Conservation (phyloP, 2,329 filamentous ascomycete genomes). For the Microdochium bolleyi region DNA sequence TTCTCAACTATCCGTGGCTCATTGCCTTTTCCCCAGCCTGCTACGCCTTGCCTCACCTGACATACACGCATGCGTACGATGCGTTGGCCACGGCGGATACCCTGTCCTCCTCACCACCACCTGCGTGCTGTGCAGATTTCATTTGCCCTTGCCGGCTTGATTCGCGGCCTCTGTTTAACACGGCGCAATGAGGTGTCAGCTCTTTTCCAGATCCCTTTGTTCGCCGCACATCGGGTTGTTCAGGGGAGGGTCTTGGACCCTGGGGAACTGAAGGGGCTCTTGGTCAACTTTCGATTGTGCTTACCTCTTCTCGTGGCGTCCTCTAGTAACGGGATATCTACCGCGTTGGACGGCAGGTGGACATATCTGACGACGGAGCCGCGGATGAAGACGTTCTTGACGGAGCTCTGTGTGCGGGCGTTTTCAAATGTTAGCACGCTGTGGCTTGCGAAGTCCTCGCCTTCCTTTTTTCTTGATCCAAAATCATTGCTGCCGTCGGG, state of each 20-base stretch:
- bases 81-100: no score
- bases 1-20: no score
- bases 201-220: not conserved
- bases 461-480: not conserved
- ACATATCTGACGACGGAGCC: conserved; percentile 91
- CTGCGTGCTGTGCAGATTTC: conserved; percentile 17
- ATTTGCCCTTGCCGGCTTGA: conserved; percentile 49
- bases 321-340: conserved; percentile 81
- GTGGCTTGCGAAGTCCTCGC: no score
- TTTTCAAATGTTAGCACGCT: not conserved
- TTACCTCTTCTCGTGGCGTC: conserved; percentile 83
- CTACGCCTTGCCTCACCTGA: no score
- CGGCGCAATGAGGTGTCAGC: not conserved
- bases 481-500: no score
- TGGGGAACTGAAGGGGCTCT: no score
- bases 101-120: not conserved
- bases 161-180: conserved; percentile 42
- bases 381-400: conserved; percentile 94
- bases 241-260: no score
- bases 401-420: conserved; percentile 45
- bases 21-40: no score
- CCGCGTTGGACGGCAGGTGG: conserved; percentile 72
- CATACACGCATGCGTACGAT: no score
- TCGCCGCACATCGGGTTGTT: not conserved
- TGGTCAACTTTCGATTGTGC: no score